phyloP scores from a whole-genome alignment of 345 rosid species.

The Rhodamnia rubescens region DNA sequence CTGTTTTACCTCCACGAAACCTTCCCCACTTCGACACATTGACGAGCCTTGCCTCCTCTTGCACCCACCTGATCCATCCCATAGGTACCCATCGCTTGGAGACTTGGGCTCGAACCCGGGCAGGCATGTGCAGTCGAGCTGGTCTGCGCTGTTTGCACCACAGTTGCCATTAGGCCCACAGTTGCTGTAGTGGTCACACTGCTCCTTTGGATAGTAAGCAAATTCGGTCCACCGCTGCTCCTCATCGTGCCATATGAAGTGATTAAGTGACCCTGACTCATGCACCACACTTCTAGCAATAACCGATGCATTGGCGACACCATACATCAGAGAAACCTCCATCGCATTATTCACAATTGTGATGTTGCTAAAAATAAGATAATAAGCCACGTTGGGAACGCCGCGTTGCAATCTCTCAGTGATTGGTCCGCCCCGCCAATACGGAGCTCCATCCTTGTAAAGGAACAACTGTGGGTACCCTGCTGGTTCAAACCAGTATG shows the following conservation, averaged over 20 bases:
- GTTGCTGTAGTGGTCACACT: constrained; percentile 38
- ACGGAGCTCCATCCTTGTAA: constrained; percentile 13
- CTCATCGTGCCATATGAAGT: constrained; percentile 32
- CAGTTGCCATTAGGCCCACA: constrained; percentile 37
- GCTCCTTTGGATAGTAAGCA: constrained; percentile 41
- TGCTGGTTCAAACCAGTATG: not conserved
- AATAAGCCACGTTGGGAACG: constrained; percentile 35
- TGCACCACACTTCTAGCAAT: constrained; percentile 29
- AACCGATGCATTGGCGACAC: constrained; percentile 9
- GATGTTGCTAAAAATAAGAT: constrained; percentile 15
- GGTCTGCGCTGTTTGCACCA: constrained; percentile 5
- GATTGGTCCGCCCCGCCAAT: constrained; percentile 56
- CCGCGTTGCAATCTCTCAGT: constrained; percentile 48
- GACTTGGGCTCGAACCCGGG: constrained; percentile 54
- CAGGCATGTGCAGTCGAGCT: constrained; percentile 37
- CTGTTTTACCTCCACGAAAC: constrained; percentile 28
- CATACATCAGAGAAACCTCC: constrained; percentile 26
- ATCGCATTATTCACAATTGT: constrained; percentile 11
- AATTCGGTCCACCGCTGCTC: constrained; percentile 30
- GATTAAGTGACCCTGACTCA: constrained; percentile 30
- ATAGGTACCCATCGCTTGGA: constrained; percentile 27
- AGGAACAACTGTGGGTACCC: constrained; percentile 11
- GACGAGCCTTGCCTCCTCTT: constrained; percentile 12
- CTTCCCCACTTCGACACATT: constrained; percentile 28
- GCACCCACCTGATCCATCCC: constrained; percentile 42